Percentiles rank a stretch among this genome's conserved stretches.
phyloP scores from a whole-genome alignment of 2,329 filamentous ascomycete genomes.

The Verticillium albo-atrum region DNA sequence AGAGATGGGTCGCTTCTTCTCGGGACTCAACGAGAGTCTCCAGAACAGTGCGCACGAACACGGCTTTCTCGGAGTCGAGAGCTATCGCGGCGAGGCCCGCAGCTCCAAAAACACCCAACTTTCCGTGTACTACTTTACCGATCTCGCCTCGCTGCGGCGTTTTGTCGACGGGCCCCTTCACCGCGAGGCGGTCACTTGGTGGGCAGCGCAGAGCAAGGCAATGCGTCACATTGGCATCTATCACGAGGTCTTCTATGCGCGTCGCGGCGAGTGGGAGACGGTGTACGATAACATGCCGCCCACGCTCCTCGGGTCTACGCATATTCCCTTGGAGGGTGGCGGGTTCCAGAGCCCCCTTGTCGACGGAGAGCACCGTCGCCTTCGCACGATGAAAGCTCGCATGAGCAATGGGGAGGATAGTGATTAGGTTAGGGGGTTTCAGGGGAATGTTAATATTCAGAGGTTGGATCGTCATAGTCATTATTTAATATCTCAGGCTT shows the following conservation, averaged over 20 bases:
- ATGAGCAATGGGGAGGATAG: too few relatives aligned
- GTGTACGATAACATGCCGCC: conserved; percentile 43
- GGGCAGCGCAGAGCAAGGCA: conserved; percentile 26
- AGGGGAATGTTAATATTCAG: too few relatives aligned
- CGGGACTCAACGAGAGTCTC: conserved; percentile 28
- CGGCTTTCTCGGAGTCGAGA: conserved; percentile 40
- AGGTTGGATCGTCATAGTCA: too few relatives aligned
- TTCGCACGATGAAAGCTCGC: too few relatives aligned
- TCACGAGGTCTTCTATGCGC: conserved; percentile 49
- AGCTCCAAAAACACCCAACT: conserved; percentile 33
- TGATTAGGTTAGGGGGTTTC: too few relatives aligned
- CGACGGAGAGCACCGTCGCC: too few relatives aligned
- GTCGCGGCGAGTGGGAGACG: conserved; percentile 41
- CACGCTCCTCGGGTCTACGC: conserved; percentile 23
- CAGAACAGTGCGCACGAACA: conserved; percentile 32
- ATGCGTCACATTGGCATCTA: conserved; percentile 41
- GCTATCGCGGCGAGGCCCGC: conserved; percentile 33
- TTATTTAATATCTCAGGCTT: too few relatives aligned
- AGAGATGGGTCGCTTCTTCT: conserved; percentile 33
- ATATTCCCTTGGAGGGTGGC: too few relatives aligned
- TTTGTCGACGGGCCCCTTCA: conserved; percentile 48
- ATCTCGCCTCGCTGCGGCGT: conserved; percentile 40
- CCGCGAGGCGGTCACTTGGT: conserved; percentile 45
- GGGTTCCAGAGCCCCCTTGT: too few relatives aligned
- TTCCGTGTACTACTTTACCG: conserved; percentile 45